A percentile compares a stretch with the other conserved stretches of the same genome.
phyloP scores from a whole-genome alignment of 2,329 filamentous ascomycete genomes.

The Monosporascus ibericus region DNA sequence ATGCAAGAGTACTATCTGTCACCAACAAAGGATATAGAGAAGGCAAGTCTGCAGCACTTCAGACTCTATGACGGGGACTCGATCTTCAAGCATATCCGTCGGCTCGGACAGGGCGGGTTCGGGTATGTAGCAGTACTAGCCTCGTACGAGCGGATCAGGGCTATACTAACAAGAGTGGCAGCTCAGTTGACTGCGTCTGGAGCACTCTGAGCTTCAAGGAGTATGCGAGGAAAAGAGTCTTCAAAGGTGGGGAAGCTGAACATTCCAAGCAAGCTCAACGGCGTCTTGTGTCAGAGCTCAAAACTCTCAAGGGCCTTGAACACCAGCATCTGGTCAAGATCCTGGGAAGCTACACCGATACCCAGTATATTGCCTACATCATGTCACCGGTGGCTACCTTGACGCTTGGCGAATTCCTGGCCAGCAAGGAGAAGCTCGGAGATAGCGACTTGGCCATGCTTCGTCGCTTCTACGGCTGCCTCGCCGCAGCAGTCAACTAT shows the following conservation, averaged over 20 bases:
- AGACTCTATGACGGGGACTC: conserved; percentile 5
- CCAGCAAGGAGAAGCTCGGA: neutral
- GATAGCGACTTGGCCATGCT: neutral
- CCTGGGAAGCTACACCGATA: conserved; percentile 12
- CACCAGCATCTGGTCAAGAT: conserved; percentile 11
- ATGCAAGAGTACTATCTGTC: conserved; percentile 15
- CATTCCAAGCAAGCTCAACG: conserved; percentile 5
- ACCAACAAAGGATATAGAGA: conserved; percentile 11
- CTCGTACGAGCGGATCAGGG: neutral
- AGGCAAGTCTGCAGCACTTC: conserved; percentile 3
- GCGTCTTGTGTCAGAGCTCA: conserved; percentile 5
- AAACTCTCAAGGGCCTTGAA: conserved; percentile 2
- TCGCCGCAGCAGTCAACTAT: conserved; percentile 11
- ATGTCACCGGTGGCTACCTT: conserved; percentile 10
- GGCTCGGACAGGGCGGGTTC: conserved; percentile 11
- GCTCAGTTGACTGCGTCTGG: conserved; percentile 9
- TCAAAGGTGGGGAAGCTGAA: neutral
- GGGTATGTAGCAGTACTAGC: conserved; percentile 1
- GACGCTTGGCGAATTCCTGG: conserved; percentile 7
- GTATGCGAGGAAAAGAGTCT: conserved; percentile 10
- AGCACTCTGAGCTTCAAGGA: conserved; percentile 7
- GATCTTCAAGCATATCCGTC: conserved; percentile 4
- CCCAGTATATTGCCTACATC: conserved; percentile 11
- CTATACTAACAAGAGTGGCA: neutral
- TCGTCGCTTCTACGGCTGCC: conserved; percentile 11